Conservation (phyloP, 2,329 filamentous ascomycete species). For the Neofusicoccum laricinum region DNA sequence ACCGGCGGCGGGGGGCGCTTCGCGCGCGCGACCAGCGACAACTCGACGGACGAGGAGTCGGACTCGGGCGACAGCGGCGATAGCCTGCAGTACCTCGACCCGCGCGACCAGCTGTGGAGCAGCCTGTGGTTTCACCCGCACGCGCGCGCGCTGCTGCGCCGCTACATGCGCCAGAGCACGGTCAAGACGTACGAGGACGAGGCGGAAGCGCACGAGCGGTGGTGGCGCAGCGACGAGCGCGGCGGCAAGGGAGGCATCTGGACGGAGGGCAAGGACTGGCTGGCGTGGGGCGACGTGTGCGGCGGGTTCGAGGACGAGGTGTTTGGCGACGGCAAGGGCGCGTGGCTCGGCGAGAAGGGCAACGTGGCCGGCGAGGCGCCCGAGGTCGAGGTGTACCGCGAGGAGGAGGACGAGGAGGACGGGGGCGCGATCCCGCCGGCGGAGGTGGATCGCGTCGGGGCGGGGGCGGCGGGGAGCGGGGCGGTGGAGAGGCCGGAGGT, state of each 20-base stretch:
- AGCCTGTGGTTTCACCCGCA: slow-evolving; percentile 50
- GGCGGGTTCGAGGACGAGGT: slow-evolving; percentile 41
- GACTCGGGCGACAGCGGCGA: neutral
- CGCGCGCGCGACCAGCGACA: neutral
- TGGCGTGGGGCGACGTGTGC: slow-evolving; percentile 49
- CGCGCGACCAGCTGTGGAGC: slow-evolving; percentile 38
- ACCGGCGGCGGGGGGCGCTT: neutral
- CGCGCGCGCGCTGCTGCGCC: slow-evolving; percentile 49
- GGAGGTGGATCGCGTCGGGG: neutral
- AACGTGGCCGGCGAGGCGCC: neutral
- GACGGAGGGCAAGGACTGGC: slow-evolving; percentile 50
- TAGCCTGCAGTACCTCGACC: slow-evolving; percentile 24
- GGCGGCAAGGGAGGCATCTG: slow-evolving; percentile 55
- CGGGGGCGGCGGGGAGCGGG: neutral
- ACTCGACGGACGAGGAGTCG: neutral
- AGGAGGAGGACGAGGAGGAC: slow-evolving; percentile 10
- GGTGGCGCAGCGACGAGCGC: slow-evolving; percentile 35
- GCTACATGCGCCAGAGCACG: slow-evolving; percentile 40
- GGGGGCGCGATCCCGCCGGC: neutral
- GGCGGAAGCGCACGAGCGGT: neutral
- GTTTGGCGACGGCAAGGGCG: slow-evolving; percentile 48
- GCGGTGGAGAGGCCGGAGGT: neutral
- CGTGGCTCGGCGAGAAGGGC: slow-evolving; percentile 25
- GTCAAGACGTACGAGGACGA: slow-evolving; percentile 8
- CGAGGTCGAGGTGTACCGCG: slow-evolving; percentile 14